Conservation (phyloP, 2,329 filamentous ascomycete species). For the Colletotrichum tanaceti region DNA sequence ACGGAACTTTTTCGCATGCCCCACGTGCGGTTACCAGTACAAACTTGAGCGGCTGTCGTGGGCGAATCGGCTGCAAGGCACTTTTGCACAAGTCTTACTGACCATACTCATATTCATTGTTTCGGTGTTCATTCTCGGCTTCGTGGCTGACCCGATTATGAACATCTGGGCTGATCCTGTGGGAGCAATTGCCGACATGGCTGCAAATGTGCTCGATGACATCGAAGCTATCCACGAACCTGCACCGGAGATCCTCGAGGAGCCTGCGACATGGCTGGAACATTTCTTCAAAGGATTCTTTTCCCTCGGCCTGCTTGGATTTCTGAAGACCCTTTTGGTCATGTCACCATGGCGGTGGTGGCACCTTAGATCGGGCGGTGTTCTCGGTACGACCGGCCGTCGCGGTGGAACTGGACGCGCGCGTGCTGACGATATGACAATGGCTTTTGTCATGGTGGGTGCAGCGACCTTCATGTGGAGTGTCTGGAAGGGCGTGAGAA, state of each 20-base stretch:
- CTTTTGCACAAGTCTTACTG: conserved; percentile 73
- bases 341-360: conserved; percentile 82
- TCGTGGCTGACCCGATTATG: conserved; percentile 92
- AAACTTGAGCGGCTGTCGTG: conserved; percentile 80
- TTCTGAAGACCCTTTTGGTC: conserved; percentile 81
- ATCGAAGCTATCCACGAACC: conserved; percentile 49
- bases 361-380: conserved; percentile 73
- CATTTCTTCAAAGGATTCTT: conserved; percentile 92
- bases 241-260: conserved; percentile 56
- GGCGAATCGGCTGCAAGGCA: conserved; percentile 76
- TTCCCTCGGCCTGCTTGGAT: conserved; percentile 87
- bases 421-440: conserved; percentile 81
- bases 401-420: conserved; percentile 77
- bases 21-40: conserved; percentile 88
- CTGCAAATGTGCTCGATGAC: conserved; percentile 59
- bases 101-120: conserved; percentile 78
- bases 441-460: conserved; percentile 83
- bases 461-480: conserved; percentile 84
- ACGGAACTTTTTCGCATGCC: conserved; percentile 87
- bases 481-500: conserved; percentile 84
- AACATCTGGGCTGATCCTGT: conserved; percentile 86
- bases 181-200: conserved; percentile 67
- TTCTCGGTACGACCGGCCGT: conserved; percentile 63
- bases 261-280: conserved; percentile 74
- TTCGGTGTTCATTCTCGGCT: conserved; percentile 85